Evolutionary conservation across 495 filamentous ascomycete genomes (phyloP), one percentile per base, ranked within the genome.

Genomic region (Beverwykella pulmonaria): DNA sequence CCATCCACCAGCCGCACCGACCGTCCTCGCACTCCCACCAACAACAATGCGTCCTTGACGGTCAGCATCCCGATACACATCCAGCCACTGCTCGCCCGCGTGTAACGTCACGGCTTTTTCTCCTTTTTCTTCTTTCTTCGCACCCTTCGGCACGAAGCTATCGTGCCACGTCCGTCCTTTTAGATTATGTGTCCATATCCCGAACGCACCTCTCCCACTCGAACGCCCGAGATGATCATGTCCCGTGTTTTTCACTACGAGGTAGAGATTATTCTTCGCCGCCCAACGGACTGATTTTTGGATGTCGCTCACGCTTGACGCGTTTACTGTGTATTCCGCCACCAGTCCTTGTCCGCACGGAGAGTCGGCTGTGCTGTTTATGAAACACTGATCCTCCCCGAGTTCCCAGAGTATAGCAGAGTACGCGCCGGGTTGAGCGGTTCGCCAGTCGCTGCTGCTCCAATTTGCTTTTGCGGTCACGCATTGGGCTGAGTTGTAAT

Each of bases 231-330:
- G 17, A 26, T 52, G 61, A 23, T 66, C 63, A 53, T 66, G 63
- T 15, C 63, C 63, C 2, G 63, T 60, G 34, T 66, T 66, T 34
- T 54, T 50, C 17, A 66, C 41, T 3, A 49, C 27, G 3, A 66
- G 20, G 12, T 56, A 36, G 9, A 66, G 7, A 27, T 64, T 57
- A 1, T 64, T 44, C 14, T 30, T 44, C n/a, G 29, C 22, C 2
- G 83, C 83, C 46, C 87, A 88, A 20, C 75, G 74, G 19, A 88
- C 69, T 50, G 68, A 72, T 36, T 59, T 63, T 54, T 74, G 70
- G 23, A 78, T 73, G 61, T 78, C 75, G 6, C 41, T 17, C 5
- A 67, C 60, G 26, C 48, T 49, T 12, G 48, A 52, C 2, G 74
- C 76, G 9, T 53, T 61, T 47, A 78, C 65, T 29, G 71, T 68